Evolutionary conservation across 2,329 filamentous ascomycete genomes (phyloP), one percentile per base, ranked within the genome.

Genomic region (Trichoderma aggressivum): DNA sequence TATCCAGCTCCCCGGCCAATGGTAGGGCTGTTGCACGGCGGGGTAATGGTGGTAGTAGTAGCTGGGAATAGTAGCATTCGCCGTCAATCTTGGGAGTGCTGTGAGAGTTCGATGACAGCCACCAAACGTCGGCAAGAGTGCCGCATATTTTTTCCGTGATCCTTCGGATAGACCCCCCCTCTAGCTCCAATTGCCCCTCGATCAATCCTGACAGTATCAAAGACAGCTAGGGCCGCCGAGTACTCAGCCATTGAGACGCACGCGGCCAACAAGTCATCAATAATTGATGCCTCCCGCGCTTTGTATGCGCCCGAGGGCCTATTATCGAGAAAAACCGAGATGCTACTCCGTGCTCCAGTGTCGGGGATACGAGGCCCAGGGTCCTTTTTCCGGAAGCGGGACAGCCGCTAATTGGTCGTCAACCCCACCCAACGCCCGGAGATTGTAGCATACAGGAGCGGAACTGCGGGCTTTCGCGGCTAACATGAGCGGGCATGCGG

Each of bases 381-480:
- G 55, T 43, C 64, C 21, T 60, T 53, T 53, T 61, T 60, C 39
- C 39, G 28, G 66, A 21, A 50, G 55, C 65, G 39, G 65, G 39
- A 69, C 56, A 26, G 24, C 5, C 39, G 58, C 55, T 56, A 34
- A 43, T 43, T 60, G 36, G n/a, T 28, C 36, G 24, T 59, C 43
- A 50, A 47, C 64, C 26, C 64, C 64, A 68, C 64, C n/a, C 53
- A 43, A 50, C 34, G 36, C 28, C 55, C 66, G 56, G 66, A 69
- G 66, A 69, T 53, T 53, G 66, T 47, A 59, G 32, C 36, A 47
- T 11, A 28, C 7, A 39, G 11, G n/a, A 53, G 39, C 43, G 65
- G 55, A 32, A 39, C 55, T 18, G 36, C 65, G 36, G 65, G 16
- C 34, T 60, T 68, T 34, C 43, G 32, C 34, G 30, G 53, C 64